phyloP scores from a whole-genome alignment of 2,329 filamentous ascomycete species.

The Xylaria sp. region DNA sequence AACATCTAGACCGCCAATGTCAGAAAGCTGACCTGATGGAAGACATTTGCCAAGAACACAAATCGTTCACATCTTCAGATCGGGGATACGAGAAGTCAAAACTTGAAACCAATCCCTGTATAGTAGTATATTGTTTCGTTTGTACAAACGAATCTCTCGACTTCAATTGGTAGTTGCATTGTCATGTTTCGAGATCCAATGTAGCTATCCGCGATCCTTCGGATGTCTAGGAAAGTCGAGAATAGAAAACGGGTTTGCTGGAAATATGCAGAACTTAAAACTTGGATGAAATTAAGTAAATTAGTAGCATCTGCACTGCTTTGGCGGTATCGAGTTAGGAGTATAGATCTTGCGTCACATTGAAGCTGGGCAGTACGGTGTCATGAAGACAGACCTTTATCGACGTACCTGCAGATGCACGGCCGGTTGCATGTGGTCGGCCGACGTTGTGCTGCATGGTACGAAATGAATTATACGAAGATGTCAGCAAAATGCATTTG shows the following conservation, averaged over 20 bases:
- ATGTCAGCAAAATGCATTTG: slow-evolving; percentile 6
- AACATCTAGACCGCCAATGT: neutral
- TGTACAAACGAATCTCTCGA: slow-evolving; percentile 17
- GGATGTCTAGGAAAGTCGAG: neutral
- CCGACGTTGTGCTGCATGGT: slow-evolving; percentile 40
- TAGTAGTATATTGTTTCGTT: neutral
- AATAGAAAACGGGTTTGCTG: neutral
- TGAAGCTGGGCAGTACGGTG: slow-evolving; percentile 1
- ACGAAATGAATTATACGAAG: slow-evolving; percentile 37
- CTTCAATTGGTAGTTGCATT: slow-evolving; percentile 23
- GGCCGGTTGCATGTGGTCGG: slow-evolving; percentile 31
- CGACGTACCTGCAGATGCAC: slow-evolving; percentile 40
- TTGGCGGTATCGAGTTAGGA: neutral
- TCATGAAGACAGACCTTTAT: slow-evolving; percentile 25
- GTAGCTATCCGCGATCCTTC: slow-evolving; percentile 32
- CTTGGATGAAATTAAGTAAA: neutral
- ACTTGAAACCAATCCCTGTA: neutral
- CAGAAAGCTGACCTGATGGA: neutral
- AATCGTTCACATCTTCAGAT: neutral
- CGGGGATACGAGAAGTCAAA: neutral
- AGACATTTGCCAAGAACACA: slow-evolving; percentile 12
- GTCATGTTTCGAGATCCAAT: slow-evolving; percentile 15
- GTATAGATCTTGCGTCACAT: slow-evolving; percentile 1
- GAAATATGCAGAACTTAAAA: neutral
- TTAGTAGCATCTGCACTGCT: neutral